Conservation (phyloP, 2,329 filamentous ascomycete genomes). For the Paraphaeosphaeria minitans region DNA sequence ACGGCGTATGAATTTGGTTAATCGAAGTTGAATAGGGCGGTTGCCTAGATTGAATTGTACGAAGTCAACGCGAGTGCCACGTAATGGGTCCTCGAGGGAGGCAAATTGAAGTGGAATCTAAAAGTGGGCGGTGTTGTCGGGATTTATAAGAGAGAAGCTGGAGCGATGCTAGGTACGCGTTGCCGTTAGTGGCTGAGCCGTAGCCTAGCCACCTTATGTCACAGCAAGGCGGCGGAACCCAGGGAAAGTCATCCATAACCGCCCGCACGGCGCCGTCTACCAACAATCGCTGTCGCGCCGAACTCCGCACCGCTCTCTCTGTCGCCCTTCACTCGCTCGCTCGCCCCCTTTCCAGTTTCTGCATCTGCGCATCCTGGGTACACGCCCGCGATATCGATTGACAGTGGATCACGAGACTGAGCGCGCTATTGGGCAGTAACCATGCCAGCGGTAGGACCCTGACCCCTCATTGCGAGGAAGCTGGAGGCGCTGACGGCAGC, state of each 20-base stretch:
- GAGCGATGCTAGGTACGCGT: background rate
- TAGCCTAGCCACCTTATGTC: constrained; percentile 1
- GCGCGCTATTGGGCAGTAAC: constrained; percentile 40
- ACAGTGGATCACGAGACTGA: constrained; percentile 19
- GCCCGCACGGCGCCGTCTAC: background rate
- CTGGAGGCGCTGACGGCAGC: constrained; percentile 23
- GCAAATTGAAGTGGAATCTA: background rate
- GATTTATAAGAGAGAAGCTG: background rate
- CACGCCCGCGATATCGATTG: background rate
- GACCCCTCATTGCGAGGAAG: constrained; percentile 8
- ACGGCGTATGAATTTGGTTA: constrained; percentile 4
- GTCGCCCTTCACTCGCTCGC: background rate
- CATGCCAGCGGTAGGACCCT: constrained; percentile 36
- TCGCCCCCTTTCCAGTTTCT: background rate
- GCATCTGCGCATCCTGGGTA: background rate
- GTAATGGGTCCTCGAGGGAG: constrained; percentile 2
- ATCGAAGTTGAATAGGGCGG: background rate
- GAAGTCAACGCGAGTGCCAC: constrained; percentile 3
- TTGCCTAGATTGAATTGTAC: constrained; percentile 9
- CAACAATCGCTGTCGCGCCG: constrained; percentile 1
- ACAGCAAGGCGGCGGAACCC: constrained; percentile 4
- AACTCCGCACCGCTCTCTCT: background rate
- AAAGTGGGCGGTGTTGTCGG: background rate
- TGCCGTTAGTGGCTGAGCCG: constrained; percentile 5
- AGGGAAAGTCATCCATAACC: constrained; percentile 5